Base-by-base conservation (phyloP, 148 eudicot species). In the Arctostaphylos glauca region DNA sequence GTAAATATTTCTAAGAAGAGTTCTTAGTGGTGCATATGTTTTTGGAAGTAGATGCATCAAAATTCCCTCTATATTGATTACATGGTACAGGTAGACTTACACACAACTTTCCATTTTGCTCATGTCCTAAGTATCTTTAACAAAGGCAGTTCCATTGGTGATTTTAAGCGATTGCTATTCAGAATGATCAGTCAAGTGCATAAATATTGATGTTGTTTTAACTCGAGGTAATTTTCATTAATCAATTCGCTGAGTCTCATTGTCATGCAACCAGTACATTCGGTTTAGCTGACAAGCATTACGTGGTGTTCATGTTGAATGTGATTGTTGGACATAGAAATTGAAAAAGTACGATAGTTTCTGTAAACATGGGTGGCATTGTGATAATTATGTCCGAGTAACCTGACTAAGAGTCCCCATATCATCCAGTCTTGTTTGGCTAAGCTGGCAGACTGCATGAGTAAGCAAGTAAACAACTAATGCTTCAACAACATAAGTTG, bases 401-500 rank as follows among this genome's bases (percentile, higher is more conserved):
- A 59, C 64, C 8, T 59, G 21, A 59, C 18, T 23, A 21, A 59
- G 41, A 64, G 70, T 64, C 70, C 9, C 64, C 0, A 14, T 38
- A 64, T 64, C 70, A 64, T 64, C 70, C 70, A 9, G 70, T 64
- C 70, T 64, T 64, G 41, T 64, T 64, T 64, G 70, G 70, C 8
- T n/a, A 21, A 64, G 70, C 13, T 8, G 70, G 70, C 70, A 64
- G 38, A 64, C 60, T 56, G 60, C 54, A 50, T 50, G 54, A 0
- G 21, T 18, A 18, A 18, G 21, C 38, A 31, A 31, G 38, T 31
- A 31, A 31, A 31, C 38, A 31, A 31, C 38, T 31, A 31, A 31
- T 31, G 38, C 38, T 31, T 31, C 38, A 31, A 31, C 38, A 31
- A 31, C 1, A 31, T 31, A 31, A 31, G 38, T 31, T 31, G 38